phyloP scores from a whole-genome alignment of 371 early-diverging fungal species.

The Rhizopus microsporus region DNA sequence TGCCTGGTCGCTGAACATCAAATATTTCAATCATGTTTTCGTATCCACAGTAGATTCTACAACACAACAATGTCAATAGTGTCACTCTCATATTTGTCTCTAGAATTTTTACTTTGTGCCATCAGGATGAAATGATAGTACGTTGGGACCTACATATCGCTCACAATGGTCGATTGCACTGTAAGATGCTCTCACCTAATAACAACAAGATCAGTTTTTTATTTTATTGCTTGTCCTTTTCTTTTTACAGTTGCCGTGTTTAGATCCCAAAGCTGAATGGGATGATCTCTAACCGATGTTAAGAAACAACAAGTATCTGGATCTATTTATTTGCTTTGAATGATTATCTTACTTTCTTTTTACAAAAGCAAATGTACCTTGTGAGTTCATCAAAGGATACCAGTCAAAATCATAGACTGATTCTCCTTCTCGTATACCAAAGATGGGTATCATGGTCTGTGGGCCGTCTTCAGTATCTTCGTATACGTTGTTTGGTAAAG shows the following conservation, averaged over 20 bases:
- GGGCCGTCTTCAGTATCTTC: constrained; percentile 18
- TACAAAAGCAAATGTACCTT: constrained; percentile 33
- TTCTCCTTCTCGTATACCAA: constrained; percentile 59
- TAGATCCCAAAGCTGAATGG: constrained; percentile 73
- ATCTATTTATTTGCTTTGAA: constrained; percentile 31
- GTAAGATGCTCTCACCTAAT: constrained; percentile 60
- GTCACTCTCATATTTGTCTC: neutral
- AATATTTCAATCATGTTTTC: constrained; percentile 73
- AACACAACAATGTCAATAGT: neutral
- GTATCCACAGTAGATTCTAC: constrained; percentile 69
- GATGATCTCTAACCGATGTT: constrained; percentile 68
- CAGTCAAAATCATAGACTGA: constrained; percentile 65
- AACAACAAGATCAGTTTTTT: too few species aligned
- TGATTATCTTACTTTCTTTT: neutral
- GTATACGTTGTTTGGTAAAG: constrained; percentile 33
- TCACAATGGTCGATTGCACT: constrained; percentile 66
- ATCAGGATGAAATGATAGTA: constrained; percentile 62
- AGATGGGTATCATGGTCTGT: constrained; percentile 27
- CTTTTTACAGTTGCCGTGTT: constrained; percentile 57
- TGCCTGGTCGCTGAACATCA: constrained; percentile 59
- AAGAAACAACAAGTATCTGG: constrained; percentile 67
- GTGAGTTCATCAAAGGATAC: constrained; percentile 68
- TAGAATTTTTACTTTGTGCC: constrained; percentile 60
- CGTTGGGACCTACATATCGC: constrained; percentile 63
- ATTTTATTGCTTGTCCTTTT: neutral